Base-by-base conservation (phyloP, 2,329 filamentous ascomycete genomes). In the Ceratocystis alfenasii region DNA sequence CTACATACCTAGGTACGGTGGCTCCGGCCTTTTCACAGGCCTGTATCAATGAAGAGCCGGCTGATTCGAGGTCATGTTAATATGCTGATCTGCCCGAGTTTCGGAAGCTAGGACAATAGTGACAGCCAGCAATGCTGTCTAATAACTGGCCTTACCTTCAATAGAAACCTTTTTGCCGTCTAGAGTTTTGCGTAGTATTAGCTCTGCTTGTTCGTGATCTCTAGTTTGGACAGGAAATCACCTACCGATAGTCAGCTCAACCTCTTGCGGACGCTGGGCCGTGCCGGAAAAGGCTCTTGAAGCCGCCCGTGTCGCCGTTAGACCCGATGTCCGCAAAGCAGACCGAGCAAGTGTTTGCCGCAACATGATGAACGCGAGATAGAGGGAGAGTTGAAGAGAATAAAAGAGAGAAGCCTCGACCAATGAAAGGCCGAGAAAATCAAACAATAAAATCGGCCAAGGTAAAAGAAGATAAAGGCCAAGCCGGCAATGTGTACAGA, bases 111-210 rank as follows among this genome's bases (percentile, higher is more conserved):
- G 3, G 10, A 15, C 36, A 12, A 41, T 41, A 15, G 53, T 8
- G 48, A 3, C n/a, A n/a, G 1, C 15, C 53, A 33, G 25, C 5
- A 41, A 41, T 15, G 10, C 3, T 41, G 12, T 41, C 12, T 5
- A 41, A 15, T 65, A 64, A 62, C 64, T 59, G 55, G 62, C 50
- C 73, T 71, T 87, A 95, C 91, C 90, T 89, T 96, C 91, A 76
- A 99, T 91, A 69, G 91, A 96, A 66, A 99, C 88, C 79, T 96
- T 95, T 82, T 96, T 96, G 75, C 93, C 94, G 85, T 99, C 93
- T 92, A 74, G 57, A 71, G 59, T 55, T 25, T 17, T 10, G 33
- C 22, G 36, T 17, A 46, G 48, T 28, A 53, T 59, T 65, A 64
- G 73, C 78, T 72, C 17, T 5, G 55, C 55, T 59, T 41, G 36